These are phyloP conservation scores for Beauveria medogensis DNA, from an alignment of 2,329 filamentous ascomycete genomes.

Conservation along the genomic window DNA sequence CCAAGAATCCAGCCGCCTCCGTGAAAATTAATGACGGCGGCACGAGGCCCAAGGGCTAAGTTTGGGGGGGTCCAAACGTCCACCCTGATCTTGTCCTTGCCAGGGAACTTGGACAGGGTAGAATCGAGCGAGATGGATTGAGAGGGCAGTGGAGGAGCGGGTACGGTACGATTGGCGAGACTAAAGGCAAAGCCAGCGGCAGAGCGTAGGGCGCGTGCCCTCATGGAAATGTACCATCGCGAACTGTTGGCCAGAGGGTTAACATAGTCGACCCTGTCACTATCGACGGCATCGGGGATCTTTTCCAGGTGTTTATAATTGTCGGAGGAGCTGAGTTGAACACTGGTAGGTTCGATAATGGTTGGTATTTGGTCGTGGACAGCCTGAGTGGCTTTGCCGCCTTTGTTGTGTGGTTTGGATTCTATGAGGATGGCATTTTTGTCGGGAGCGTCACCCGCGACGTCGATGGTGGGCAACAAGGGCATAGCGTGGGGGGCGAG, in stretches of 20 bases:
- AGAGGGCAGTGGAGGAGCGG: slow-evolving; percentile 30
- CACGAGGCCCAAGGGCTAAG: slow-evolving; percentile 28
- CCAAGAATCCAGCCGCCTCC: slow-evolving; percentile 61
- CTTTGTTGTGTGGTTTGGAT: slow-evolving; percentile 2
- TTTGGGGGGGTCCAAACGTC: slow-evolving; percentile 38
- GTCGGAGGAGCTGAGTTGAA: slow-evolving; percentile 1
- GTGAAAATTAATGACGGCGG: slow-evolving; percentile 58
- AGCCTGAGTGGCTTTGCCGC: background rate
- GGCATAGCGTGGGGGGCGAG: background rate
- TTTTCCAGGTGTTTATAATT: slow-evolving; percentile 19
- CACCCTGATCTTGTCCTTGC: slow-evolving; percentile 33
- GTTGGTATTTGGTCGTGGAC: slow-evolving; percentile 7
- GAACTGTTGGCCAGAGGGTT: slow-evolving; percentile 37
- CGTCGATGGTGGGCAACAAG: background rate
- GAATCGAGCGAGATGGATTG: slow-evolving; percentile 35
- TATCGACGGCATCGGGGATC: slow-evolving; percentile 23
- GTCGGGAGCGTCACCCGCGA: background rate
- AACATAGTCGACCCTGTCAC: slow-evolving; percentile 30
- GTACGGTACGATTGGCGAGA: slow-evolving; percentile 33
- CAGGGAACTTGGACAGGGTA: slow-evolving; percentile 29
- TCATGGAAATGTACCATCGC: slow-evolving; percentile 35
- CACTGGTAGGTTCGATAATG: background rate
- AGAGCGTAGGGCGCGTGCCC: slow-evolving; percentile 35
- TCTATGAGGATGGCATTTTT: background rate
- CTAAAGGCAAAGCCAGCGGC: slow-evolving; percentile 36